Evolutionary conservation across 371 early-diverging fungal species (phyloP).

Genomic region (Mortierella sp.): DNA sequence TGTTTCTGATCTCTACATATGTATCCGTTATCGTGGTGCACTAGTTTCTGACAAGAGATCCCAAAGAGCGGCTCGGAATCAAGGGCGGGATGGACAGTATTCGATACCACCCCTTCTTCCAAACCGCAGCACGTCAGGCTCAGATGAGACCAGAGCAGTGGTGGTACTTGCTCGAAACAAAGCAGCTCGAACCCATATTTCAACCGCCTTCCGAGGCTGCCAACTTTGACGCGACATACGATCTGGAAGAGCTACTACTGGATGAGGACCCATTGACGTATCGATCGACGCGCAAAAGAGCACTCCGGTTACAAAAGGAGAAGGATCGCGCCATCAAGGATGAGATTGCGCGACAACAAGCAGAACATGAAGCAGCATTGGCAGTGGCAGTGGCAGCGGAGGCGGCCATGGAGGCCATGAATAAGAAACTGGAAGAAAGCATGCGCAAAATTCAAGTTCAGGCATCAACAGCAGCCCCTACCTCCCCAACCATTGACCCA

Average conservation of each 20-base stretch:
- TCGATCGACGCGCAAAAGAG: slow-evolving; percentile 22
- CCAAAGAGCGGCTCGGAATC: slow-evolving; percentile 19
- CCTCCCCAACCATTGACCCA: neutral
- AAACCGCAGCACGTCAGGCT: slow-evolving; percentile 43
- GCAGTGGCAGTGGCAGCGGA: slow-evolving; percentile 12
- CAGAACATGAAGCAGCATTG: slow-evolving; percentile 20
- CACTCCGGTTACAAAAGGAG: slow-evolving; percentile 15
- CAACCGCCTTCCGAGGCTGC: slow-evolving; percentile 61
- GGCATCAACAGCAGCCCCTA: neutral
- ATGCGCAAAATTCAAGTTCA: slow-evolving; percentile 11
- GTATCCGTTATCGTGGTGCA: neutral
- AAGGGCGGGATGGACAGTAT: slow-evolving; percentile 36
- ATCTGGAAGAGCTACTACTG: slow-evolving; percentile 57
- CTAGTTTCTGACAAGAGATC: slow-evolving; percentile 23
- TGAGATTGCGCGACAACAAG: slow-evolving; percentile 28
- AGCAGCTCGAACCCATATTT: slow-evolving; percentile 57
- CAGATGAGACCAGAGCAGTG: slow-evolving; percentile 14
- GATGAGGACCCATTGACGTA: slow-evolving; percentile 59
- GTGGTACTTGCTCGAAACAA: slow-evolving; percentile 58
- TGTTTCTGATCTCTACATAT: too few relatives aligned
- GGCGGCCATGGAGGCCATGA: slow-evolving; percentile 42
- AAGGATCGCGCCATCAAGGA: slow-evolving; percentile 5
- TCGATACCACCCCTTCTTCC: slow-evolving; percentile 60
- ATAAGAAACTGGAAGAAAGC: slow-evolving; percentile 25
- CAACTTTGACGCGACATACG: slow-evolving; percentile 60